phyloP scores from a whole-genome alignment of 495 filamentous ascomycete genomes.

The Aspergillus ostianus region DNA sequence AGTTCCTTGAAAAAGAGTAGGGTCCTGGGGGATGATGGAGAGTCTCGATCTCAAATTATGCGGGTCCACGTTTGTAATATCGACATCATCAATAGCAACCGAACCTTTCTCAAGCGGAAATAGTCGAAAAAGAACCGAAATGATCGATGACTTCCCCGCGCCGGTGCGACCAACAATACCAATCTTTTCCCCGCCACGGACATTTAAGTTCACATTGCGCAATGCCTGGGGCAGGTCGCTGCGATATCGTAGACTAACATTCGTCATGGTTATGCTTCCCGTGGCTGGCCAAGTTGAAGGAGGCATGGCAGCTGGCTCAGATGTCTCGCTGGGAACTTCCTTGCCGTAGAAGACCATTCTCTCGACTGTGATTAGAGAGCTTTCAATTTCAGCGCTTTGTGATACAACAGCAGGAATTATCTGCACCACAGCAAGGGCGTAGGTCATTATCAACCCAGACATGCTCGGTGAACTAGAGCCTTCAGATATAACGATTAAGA shows the following conservation, averaged over 20 bases:
- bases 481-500: neutral
- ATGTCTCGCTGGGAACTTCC: conserved; percentile 81
- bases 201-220: conserved; percentile 69
- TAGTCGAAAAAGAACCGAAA: conserved; percentile 87
- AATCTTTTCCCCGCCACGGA: conserved; percentile 85
- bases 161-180: conserved; percentile 92
- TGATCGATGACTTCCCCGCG: conserved; percentile 91
- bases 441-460: conserved; percentile 6
- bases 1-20: conserved; percentile 89
- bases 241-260: conserved; percentile 93
- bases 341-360: conserved; percentile 87
- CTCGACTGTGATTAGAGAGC: conserved; percentile 95
- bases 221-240: conserved; percentile 79
- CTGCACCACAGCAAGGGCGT: neutral
- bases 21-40: conserved; percentile 95
- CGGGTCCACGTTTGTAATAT: conserved; percentile 81
- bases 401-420: neutral
- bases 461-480: neutral
- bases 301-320: conserved; percentile 64
- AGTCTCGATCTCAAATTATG: conserved; percentile 83
- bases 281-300: conserved; percentile 74
- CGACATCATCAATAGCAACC: conserved; percentile 86
- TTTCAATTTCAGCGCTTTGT: conserved; percentile 56
- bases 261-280: conserved; percentile 79
- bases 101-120: conserved; percentile 77